These are phyloP conservation scores for Paramecium octaurelia DNA, from an alignment of 73 alveolate genomes.

Conservation along the genomic window DNA sequence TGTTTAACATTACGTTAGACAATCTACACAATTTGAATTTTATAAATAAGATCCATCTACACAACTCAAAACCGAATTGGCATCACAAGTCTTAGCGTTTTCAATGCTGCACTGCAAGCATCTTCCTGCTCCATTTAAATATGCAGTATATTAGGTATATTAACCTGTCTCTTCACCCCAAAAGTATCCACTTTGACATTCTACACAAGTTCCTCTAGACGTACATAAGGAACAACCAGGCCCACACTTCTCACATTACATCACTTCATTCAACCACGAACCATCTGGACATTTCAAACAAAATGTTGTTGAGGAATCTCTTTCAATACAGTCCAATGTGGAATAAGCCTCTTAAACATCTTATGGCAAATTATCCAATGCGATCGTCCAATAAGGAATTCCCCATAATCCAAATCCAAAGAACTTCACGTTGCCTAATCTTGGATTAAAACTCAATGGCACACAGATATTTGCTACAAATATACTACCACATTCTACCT, in stretches of 20 bases:
- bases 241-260: background rate
- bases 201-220: slow-evolving; percentile 29
- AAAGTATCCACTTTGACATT: background rate
- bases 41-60: background rate
- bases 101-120: background rate
- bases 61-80: background rate
- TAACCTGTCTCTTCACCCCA: background rate
- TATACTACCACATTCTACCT: background rate
- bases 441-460: background rate
- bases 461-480: background rate
- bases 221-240: background rate
- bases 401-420: slow-evolving; percentile 30
- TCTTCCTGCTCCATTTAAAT: slow-evolving; percentile 8
- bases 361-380: background rate
- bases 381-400: background rate
- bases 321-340: background rate
- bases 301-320: background rate
- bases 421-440: background rate
- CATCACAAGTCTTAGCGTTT: background rate
- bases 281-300: slow-evolving; percentile 18
- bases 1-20: background rate
- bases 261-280: background rate
- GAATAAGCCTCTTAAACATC: background rate
- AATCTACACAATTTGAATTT: background rate
- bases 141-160: background rate